Conservation (phyloP, 148 eudicot species). For the Camellia sinensis region DNA sequence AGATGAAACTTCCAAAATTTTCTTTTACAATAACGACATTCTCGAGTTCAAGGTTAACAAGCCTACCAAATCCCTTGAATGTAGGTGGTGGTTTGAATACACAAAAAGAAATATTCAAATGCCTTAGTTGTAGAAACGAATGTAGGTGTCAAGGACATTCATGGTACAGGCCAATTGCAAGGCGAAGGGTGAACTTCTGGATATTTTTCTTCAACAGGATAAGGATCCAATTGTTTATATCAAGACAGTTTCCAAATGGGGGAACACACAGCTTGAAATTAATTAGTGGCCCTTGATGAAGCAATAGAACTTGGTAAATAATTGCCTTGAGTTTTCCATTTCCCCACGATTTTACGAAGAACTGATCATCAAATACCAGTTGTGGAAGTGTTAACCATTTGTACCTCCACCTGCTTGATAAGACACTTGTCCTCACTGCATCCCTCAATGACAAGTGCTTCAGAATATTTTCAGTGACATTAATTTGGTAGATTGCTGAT, state of each 20-base stretch:
- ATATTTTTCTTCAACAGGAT: background rate
- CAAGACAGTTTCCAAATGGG: background rate
- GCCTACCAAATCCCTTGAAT: conserved; percentile 14
- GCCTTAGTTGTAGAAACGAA: background rate
- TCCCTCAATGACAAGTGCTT: conserved; percentile 5
- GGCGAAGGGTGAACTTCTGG: background rate
- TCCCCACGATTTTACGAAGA: background rate
- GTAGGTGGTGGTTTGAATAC: conserved; percentile 6
- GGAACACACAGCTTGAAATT: background rate
- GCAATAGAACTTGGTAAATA: conserved; percentile 7
- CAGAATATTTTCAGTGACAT: conserved; percentile 3
- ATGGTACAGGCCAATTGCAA: background rate
- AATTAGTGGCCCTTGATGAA: conserved; percentile 12
- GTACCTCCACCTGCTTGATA: conserved; percentile 20
- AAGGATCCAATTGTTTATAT: conserved; percentile 3
- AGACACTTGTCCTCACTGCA: conserved; percentile 22
- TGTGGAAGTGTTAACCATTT: conserved; percentile 13
- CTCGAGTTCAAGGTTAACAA: background rate
- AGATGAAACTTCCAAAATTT: background rate
- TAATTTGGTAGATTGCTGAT: background rate
- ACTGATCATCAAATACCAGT: conserved; percentile 12
- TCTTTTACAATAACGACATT: background rate
- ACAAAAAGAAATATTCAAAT: conserved; percentile 12
- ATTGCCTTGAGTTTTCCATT: background rate
- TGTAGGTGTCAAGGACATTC: conserved; percentile 5